Percentiles rank a stretch among this genome's conserved stretches.
Evolutionary conservation across 176 grass and related monocot species (phyloP).

Genomic region (Aegilops bicornis): DNA sequence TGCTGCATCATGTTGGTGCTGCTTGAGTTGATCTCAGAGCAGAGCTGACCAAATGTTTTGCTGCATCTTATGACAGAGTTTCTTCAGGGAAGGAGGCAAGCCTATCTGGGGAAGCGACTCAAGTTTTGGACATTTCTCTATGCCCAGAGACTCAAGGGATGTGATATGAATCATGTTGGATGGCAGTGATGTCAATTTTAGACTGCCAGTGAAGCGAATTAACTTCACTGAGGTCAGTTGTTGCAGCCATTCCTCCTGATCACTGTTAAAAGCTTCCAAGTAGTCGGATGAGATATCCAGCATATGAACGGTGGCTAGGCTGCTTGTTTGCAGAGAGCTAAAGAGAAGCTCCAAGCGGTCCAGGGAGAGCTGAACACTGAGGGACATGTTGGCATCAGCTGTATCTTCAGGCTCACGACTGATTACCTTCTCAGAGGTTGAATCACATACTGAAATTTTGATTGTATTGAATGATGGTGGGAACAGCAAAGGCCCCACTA

Average conservation of each 20-base stretch:
- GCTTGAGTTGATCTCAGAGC: not conserved
- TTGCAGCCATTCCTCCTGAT: slow-evolving; percentile 30
- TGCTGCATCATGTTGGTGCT: not conserved
- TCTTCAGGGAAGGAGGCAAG: slow-evolving; percentile 5
- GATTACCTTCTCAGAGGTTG: not conserved
- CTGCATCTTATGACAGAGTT: not conserved
- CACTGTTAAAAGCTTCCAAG: not conserved
- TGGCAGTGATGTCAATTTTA: slow-evolving; percentile 1
- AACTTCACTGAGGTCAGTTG: slow-evolving; percentile 25
- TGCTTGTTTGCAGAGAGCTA: not conserved
- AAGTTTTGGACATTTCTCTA: slow-evolving; percentile 16
- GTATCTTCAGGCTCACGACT: not conserved
- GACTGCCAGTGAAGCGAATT: slow-evolving; percentile 18
- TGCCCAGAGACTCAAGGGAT: not conserved
- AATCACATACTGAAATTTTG: not conserved
- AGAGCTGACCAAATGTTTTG: not conserved
- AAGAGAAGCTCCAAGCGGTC: not conserved
- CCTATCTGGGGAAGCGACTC: not conserved
- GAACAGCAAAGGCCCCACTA: slow-evolving; percentile 6
- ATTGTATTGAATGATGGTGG: not conserved
- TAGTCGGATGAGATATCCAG: not conserved
- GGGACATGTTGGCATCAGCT: not conserved
- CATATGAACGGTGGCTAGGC: not conserved
- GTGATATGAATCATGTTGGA: not conserved
- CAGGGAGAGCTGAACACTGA: not conserved